phyloP scores from a whole-genome alignment of 306 rosid genomes.

The Mucuna pruriens region DNA sequence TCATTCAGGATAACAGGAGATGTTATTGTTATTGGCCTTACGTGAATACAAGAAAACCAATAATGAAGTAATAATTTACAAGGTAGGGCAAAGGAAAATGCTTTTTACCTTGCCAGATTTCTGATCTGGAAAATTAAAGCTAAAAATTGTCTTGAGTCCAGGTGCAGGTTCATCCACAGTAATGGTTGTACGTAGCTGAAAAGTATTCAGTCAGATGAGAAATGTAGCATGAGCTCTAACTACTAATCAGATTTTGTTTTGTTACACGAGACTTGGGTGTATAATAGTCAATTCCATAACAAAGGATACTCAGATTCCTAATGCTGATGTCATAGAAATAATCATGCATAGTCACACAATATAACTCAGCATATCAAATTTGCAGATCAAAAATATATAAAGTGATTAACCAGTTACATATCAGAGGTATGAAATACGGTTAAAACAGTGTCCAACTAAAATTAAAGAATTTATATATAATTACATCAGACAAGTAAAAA shows the following conservation, averaged over 20 bases:
- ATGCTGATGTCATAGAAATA: neutral
- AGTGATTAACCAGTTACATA: neutral
- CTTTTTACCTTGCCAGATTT: slow-evolving; percentile 83
- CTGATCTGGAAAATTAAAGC: slow-evolving; percentile 87
- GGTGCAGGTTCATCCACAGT: slow-evolving; percentile 95
- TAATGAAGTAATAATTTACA: neutral
- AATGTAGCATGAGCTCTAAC: neutral
- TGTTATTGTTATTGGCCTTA: neutral
- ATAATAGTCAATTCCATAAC: slow-evolving; percentile 18
- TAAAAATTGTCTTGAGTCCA: slow-evolving; percentile 86
- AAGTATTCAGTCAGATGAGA: slow-evolving; percentile 30
- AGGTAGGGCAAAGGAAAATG: neutral
- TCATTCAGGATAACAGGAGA: neutral
- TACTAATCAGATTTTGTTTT: neutral
- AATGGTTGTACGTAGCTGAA: slow-evolving; percentile 77
- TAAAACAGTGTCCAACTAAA: neutral
- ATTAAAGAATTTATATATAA: neutral
- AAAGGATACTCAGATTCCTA: neutral
- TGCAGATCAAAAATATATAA: neutral
- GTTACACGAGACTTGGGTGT: neutral
- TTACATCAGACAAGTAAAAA: neutral
- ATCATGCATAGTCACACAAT: neutral
- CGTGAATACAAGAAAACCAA: neutral
- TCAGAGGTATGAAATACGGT: neutral
- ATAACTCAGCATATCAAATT: neutral